phyloP scores from a whole-genome alignment of 78 protist genomes.

The Emiliania huxleyi region DNA sequence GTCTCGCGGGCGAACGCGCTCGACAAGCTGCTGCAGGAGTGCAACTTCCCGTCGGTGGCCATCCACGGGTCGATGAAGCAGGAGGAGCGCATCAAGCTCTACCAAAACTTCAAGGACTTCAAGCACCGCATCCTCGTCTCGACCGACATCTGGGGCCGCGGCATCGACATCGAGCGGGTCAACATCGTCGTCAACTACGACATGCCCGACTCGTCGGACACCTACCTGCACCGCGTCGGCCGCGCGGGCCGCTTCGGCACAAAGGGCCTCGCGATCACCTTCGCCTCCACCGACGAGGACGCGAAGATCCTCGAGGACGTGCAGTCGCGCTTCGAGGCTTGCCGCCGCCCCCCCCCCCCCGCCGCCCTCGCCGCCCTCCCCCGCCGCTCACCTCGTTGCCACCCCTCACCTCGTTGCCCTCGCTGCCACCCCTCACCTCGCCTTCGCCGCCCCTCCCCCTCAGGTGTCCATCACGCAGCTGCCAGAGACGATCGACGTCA shows the following conservation, averaged over 20 bases:
- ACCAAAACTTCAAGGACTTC: conserved; percentile 87
- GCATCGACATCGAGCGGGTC: conserved; percentile 97
- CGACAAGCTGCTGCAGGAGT: conserved; percentile 66
- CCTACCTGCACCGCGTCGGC: conserved; percentile 97
- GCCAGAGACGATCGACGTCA: conserved; percentile 80
- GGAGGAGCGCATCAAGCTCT: conserved; percentile 64
- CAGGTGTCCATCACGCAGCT: conserved; percentile 66
- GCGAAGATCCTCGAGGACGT: conserved; percentile 71
- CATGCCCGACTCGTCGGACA: conserved; percentile 92
- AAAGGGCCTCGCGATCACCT: conserved; percentile 98
- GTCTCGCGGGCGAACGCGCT: conserved; percentile 73
- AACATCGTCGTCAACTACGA: conserved; percentile 92
- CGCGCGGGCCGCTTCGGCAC: conserved; percentile 99
- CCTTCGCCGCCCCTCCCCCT: too few species aligned
- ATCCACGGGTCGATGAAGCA: conserved; percentile 85
- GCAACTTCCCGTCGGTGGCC: conserved; percentile 90
- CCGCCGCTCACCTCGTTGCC: not conserved
- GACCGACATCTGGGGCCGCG: conserved; percentile 98
- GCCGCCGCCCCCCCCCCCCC: conserved; percentile 54
- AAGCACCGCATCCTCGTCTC: conserved; percentile 94
- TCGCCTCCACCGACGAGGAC: conserved; percentile 82
- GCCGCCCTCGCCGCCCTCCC: not conserved
- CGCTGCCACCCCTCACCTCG: not conserved
- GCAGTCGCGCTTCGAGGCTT: conserved; percentile 95
- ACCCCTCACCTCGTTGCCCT: not conserved